Conservation (phyloP, 116 monocot genomes). For the Posidonia oceanica region DNA sequence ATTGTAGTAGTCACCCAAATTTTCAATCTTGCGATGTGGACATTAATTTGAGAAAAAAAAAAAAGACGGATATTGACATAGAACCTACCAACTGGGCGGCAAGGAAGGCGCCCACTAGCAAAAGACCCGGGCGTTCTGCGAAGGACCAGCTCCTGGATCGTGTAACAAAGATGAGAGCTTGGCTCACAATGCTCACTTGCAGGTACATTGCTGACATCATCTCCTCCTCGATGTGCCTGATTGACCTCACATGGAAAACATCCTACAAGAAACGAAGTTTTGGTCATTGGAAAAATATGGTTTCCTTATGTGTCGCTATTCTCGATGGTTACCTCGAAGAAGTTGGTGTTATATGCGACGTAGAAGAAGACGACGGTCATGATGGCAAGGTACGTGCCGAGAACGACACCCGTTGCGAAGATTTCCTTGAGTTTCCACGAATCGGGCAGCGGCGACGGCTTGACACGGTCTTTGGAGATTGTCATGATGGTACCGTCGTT, state of each 20-base stretch:
- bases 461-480: constrained; percentile 88
- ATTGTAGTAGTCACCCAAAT: no score
- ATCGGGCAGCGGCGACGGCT: constrained; percentile 74
- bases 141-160: constrained; percentile 84
- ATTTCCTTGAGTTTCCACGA: constrained; percentile 89
- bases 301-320: no score
- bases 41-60: no score
- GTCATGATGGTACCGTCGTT: constrained; percentile 99
- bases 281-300: no score
- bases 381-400: constrained; percentile 68
- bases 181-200: constrained; percentile 86
- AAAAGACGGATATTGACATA: background rate
- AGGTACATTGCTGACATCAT: constrained; percentile 62
- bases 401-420: constrained; percentile 74
- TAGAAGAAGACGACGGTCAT: constrained; percentile 83
- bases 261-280: background rate
- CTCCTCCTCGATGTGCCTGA: constrained; percentile 28
- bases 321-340: constrained; percentile 34
- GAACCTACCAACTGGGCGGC: constrained; percentile 52
- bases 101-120: constrained; percentile 53
- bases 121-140: constrained; percentile 59
- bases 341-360: constrained; percentile 44
- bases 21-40: no score
- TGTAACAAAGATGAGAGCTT: no score
- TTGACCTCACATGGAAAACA: constrained; percentile 29